A percentile compares a stretch with the other conserved stretches of the same genome.
Conservation (phyloP, 805 yeast species). For the Yarrowia keelungensis region DNA sequence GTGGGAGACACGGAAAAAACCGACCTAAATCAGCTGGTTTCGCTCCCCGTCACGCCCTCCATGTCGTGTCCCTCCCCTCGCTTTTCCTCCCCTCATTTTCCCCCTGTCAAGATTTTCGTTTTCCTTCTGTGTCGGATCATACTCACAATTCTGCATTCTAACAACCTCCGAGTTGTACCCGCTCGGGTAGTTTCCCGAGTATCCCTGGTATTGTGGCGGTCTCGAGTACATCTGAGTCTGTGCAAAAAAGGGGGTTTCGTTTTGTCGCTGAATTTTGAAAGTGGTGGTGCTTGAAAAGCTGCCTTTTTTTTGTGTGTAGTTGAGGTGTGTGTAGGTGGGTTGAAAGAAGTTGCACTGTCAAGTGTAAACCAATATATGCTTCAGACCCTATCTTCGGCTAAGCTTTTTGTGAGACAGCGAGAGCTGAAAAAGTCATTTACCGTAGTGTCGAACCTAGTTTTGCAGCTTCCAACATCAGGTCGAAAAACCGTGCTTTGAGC, state of each 20-base stretch:
- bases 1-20: background rate
- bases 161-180: slow-evolving; percentile 38
- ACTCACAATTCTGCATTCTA: slow-evolving; percentile 36
- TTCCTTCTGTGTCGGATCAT: slow-evolving; percentile 19
- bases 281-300: background rate
- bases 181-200: slow-evolving; percentile 34
- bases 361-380: background rate
- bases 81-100: background rate
- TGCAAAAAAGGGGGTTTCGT: slow-evolving; percentile 36
- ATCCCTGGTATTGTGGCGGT: slow-evolving; percentile 39
- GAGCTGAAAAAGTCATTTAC: slow-evolving; percentile 1
- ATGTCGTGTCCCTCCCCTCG: too few relatives aligned
- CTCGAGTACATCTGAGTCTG: slow-evolving; percentile 33
- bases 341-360: slow-evolving; percentile 9
- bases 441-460: too few relatives aligned
- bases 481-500: background rate
- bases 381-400: slow-evolving; percentile 16
- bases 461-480: background rate
- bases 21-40: too few relatives aligned
- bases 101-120: background rate
- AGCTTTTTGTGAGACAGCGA: background rate
- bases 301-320: background rate
- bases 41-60: too few relatives aligned
- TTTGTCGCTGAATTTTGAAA: slow-evolving; percentile 33
- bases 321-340: background rate